Evolutionary conservation across 768 basidiomycete species (phyloP).

Genomic region (Trametes villosa): DNA sequence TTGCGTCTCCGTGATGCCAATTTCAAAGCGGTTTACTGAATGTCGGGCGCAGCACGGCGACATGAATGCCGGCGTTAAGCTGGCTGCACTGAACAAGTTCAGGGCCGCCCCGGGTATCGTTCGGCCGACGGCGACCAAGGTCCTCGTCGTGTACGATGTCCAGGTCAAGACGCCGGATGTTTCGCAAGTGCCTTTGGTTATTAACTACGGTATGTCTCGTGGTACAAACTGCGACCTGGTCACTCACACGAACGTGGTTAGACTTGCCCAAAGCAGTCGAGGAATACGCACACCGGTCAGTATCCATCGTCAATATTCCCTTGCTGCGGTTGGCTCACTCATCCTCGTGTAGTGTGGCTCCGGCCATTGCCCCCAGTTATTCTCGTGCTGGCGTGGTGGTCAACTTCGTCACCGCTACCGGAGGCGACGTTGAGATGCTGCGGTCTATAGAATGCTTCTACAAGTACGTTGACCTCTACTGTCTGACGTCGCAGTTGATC

Average conservation of each 20-base stretch:
- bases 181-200: conserved; percentile 87
- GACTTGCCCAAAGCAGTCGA: conserved; percentile 95
- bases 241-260: conserved; percentile 31
- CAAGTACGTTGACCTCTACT: conserved; percentile 58
- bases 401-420: conserved; percentile 97
- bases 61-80: conserved; percentile 82
- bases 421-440: conserved; percentile 98
- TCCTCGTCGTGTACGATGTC: conserved; percentile 92
- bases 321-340: conserved; percentile 7
- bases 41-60: conserved; percentile 73
- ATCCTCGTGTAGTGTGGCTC: conserved; percentile 63
- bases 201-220: conserved; percentile 82
- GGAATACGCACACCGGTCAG: conserved; percentile 93
- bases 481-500: not conserved
- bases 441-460: conserved; percentile 99
- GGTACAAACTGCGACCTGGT: not conserved
- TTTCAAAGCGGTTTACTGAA: too few species aligned
- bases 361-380: conserved; percentile 84
- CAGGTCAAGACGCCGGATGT: conserved; percentile 90
- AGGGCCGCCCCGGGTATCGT: conserved; percentile 61
- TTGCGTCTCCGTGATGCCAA: not conserved
- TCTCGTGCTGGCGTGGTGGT: conserved; percentile 90
- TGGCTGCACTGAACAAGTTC: conserved; percentile 86
- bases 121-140: conserved; percentile 69
- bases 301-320: conserved; percentile 4